Evolutionary conservation across 352 stramenopile species (phyloP).

Genomic region (Pythium utonaiense): DNA sequence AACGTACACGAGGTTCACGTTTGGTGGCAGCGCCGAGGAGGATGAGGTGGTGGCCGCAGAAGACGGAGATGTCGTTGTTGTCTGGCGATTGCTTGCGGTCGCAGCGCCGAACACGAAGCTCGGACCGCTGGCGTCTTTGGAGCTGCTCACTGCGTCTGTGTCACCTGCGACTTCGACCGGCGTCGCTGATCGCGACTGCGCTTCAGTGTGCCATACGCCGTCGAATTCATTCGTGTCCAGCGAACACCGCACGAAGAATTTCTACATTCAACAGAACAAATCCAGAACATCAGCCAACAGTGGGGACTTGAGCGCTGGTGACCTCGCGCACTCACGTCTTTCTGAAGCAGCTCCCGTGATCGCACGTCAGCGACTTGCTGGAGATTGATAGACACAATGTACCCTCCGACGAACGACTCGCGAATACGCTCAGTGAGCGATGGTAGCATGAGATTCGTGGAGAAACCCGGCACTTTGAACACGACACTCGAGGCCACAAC

Average conservation of each 20-base stretch:
- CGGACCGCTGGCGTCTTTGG: slow-evolving; percentile 6
- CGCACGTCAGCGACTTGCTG: slow-evolving; percentile 61
- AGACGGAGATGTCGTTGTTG: slow-evolving; percentile 7
- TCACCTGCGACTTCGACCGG: slow-evolving; percentile 34
- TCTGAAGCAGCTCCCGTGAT: slow-evolving; percentile 43
- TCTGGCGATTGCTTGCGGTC: background rate
- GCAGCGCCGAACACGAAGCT: slow-evolving; percentile 19
- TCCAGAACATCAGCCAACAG: too few relatives aligned
- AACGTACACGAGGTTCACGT: slow-evolving; percentile 47
- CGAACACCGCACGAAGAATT: slow-evolving; percentile 82
- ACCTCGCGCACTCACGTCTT: slow-evolving; percentile 33
- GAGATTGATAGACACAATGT: slow-evolving; percentile 73
- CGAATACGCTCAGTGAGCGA: slow-evolving; percentile 79
- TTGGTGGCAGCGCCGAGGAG: background rate
- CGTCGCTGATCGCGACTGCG: slow-evolving; percentile 51
- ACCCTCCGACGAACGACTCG: slow-evolving; percentile 78
- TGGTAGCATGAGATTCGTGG: slow-evolving; percentile 77
- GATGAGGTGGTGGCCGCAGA: slow-evolving; percentile 13
- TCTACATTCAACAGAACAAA: too few relatives aligned
- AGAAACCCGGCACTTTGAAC: slow-evolving; percentile 72
- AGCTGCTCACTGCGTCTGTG: slow-evolving; percentile 3
- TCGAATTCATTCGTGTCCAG: slow-evolving; percentile 84
- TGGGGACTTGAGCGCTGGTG: too few relatives aligned
- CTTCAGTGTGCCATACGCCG: slow-evolving; percentile 80
- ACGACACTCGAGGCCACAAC: slow-evolving; percentile 84